A percentile compares a stretch with the other conserved stretches of the same genome.
Conservation (phyloP, 129 eudicot genomes). For the Flaveria brownii region DNA sequence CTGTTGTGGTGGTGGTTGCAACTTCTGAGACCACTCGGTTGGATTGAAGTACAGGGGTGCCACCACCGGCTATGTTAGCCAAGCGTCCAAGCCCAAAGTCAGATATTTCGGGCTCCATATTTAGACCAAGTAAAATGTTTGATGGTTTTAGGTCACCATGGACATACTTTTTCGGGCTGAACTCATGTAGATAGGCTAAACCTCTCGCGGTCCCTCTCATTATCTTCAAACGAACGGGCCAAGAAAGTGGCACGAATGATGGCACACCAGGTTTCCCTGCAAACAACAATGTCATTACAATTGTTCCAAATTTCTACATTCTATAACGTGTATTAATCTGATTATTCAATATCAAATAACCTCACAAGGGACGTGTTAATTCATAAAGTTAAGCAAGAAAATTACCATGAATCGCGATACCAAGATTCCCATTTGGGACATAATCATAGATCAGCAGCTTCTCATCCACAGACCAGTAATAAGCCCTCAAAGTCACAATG, state of each 20-base stretch:
- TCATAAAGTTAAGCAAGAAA: background rate
- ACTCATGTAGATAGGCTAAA: slow-evolving; percentile 79
- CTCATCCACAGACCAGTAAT: slow-evolving; percentile 98
- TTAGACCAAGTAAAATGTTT: slow-evolving; percentile 67
- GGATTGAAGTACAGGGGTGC: slow-evolving; percentile 66
- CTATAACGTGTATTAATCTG: too few species aligned
- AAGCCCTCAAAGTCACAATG: slow-evolving; percentile 78
- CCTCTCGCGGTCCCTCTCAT: slow-evolving; percentile 92
- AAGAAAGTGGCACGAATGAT: slow-evolving; percentile 77
- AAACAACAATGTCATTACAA: background rate
- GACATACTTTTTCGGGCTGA: slow-evolving; percentile 91
- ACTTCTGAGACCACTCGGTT: slow-evolving; percentile 57
- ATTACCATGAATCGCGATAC: slow-evolving; percentile 83
- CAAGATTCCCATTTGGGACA: slow-evolving; percentile 79
- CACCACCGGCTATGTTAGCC: slow-evolving; percentile 89
- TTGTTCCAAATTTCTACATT: too few species aligned
- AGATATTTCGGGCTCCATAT: slow-evolving; percentile 80
- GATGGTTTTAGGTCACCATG: slow-evolving; percentile 95
- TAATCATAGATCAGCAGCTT: slow-evolving; percentile 88
- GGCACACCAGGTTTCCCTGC: slow-evolving; percentile 78
- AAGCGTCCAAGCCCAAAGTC: slow-evolving; percentile 88
- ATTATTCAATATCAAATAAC: too few species aligned
- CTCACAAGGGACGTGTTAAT: too few species aligned
- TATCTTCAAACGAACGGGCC: slow-evolving; percentile 65
- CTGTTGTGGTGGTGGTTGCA: slow-evolving; percentile 28